Evolutionary conservation across 495 filamentous ascomycete species (phyloP).

Genomic region (Ascodesmis nigricans): DNA sequence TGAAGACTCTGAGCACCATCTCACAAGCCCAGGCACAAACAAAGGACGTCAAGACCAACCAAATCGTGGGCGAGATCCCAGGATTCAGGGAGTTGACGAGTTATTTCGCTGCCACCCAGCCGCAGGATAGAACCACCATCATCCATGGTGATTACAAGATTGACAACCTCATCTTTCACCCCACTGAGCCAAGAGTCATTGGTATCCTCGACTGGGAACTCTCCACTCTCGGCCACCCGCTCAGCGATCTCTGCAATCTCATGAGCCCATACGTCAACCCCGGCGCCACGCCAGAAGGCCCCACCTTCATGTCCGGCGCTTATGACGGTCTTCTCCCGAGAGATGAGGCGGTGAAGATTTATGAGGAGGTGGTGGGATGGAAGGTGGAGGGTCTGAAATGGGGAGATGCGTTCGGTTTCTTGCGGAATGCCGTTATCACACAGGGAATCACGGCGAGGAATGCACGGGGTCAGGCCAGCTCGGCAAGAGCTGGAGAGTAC

Average conservation of each 20-base stretch:
- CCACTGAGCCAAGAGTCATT: constrained; percentile 69
- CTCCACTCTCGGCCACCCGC: constrained; percentile 84
- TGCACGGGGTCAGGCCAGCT: constrained; percentile 75
- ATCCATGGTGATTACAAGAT: constrained; percentile 98
- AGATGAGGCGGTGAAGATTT: constrained; percentile 52
- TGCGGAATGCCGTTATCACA: constrained; percentile 54
- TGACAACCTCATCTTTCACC: constrained; percentile 87
- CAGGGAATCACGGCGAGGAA: constrained; percentile 82
- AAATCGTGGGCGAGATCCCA: constrained; percentile 60
- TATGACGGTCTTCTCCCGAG: constrained; percentile 55
- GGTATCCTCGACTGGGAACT: constrained; percentile 95
- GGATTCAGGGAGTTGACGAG: constrained; percentile 47
- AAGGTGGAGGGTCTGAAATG: constrained; percentile 41
- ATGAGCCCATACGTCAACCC: constrained; percentile 21
- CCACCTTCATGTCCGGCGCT: constrained; percentile 35
- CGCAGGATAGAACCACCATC: constrained; percentile 46
- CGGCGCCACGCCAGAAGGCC: constrained; percentile 23
- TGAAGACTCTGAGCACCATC: constrained; percentile 58
- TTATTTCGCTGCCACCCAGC: constrained; percentile 57
- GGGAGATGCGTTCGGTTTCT: constrained; percentile 39
- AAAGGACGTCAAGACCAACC: constrained; percentile 50
- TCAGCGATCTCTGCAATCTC: constrained; percentile 49
- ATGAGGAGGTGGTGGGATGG: constrained; percentile 49
- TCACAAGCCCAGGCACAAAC: constrained; percentile 53
- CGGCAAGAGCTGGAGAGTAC: constrained; percentile 53